A percentile compares a stretch with the other conserved stretches of the same genome.
Evolutionary conservation across 1,284 basidiomycete species (phyloP).

Genomic region (Exobasidium cylindrosporum): DNA sequence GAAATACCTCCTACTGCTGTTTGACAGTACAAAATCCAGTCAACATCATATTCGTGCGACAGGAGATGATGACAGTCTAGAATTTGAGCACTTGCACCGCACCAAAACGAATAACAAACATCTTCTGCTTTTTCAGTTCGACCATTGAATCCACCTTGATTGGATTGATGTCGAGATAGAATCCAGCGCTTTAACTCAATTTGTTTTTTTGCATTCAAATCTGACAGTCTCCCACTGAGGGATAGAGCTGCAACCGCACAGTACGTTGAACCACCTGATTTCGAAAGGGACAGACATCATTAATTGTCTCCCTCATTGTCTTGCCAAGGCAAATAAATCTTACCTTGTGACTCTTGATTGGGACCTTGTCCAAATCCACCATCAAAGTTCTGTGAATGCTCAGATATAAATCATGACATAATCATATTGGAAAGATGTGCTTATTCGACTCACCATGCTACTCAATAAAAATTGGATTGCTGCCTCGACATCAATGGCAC

Average conservation of each 20-base stretch:
- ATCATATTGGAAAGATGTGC: slow-evolving; percentile 5
- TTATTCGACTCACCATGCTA: slow-evolving; percentile 18
- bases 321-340: no score
- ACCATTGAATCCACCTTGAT: slow-evolving; percentile 38
- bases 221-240: slow-evolving; percentile 55
- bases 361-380: slow-evolving; percentile 84
- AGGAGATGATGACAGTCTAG: slow-evolving; percentile 30
- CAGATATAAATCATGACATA: not conserved
- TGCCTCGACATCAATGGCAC: slow-evolving; percentile 65
- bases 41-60: slow-evolving; percentile 27
- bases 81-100: slow-evolving; percentile 36
- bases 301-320: no score
- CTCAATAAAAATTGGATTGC: slow-evolving; percentile 65
- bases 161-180: slow-evolving; percentile 19
- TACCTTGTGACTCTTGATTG: slow-evolving; percentile 73
- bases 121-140: slow-evolving; percentile 37
- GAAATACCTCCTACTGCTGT: slow-evolving; percentile 42
- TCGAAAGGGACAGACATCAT: no score
- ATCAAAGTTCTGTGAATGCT: slow-evolving; percentile 83
- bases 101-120: slow-evolving; percentile 53
- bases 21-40: slow-evolving; percentile 40
- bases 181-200: slow-evolving; percentile 20
- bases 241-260: slow-evolving; percentile 76
- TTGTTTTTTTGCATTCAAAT: not conserved
- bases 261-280: slow-evolving; percentile 78